Conservation (phyloP, 75 land plant genomes). For the Pseudotsuga menziesii region DNA sequence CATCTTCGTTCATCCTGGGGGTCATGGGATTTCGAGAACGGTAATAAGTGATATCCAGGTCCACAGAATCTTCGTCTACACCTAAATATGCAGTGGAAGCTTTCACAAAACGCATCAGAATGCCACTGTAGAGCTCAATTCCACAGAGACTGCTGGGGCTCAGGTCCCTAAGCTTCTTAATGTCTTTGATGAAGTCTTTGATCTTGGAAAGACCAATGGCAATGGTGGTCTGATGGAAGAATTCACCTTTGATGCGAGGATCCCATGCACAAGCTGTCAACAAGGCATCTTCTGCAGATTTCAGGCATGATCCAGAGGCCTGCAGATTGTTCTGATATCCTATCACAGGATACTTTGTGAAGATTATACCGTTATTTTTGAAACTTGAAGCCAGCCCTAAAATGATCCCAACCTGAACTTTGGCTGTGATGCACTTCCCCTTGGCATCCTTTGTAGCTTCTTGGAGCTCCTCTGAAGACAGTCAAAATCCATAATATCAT, state of each 20-base stretch:
- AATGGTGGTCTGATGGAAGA: constrained; percentile 54
- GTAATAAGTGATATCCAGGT: constrained; percentile 65
- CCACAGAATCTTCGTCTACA: constrained; percentile 47
- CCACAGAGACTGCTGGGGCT: constrained; percentile 48
- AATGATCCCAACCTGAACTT: background rate
- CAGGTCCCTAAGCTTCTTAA: constrained; percentile 43
- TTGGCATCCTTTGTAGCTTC: constrained; percentile 27
- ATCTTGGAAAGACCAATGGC: constrained; percentile 35
- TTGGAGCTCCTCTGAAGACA: constrained; percentile 36
- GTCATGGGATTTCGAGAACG: constrained; percentile 38
- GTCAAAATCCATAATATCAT: background rate
- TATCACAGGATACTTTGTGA: constrained; percentile 66
- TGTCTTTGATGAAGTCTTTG: constrained; percentile 48
- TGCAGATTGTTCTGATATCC: constrained; percentile 60
- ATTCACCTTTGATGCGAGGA: constrained; percentile 52
- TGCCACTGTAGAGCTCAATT: constrained; percentile 54
- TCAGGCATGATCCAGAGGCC: constrained; percentile 52
- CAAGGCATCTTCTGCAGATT: constrained; percentile 10
- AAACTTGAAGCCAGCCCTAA: constrained; percentile 28
- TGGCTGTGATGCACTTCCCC: constrained; percentile 11
- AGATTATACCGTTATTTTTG: constrained; percentile 38
- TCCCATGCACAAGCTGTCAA: constrained; percentile 55
- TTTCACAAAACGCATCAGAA: constrained; percentile 61
- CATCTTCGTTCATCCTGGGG: constrained; percentile 60
- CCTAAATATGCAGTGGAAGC: constrained; percentile 63